Evolutionary conservation across 345 rosid species (phyloP), one percentile per base, ranked within the genome.

Genomic region (Noccaea bulbosa): DNA sequence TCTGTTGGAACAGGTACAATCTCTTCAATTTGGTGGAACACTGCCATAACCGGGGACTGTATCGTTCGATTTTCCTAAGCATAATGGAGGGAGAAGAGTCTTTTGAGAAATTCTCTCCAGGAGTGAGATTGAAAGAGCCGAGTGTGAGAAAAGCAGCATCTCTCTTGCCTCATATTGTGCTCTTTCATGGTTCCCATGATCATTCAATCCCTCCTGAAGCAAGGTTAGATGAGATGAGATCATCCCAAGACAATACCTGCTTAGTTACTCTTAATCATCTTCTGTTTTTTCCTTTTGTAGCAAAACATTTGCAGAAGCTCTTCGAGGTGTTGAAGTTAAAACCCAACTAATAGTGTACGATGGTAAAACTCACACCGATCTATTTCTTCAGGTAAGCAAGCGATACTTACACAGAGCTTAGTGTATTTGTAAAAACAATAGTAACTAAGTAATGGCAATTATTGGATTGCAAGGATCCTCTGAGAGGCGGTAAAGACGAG

Each of bases 81-180:
- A 88, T 94, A 70, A 94, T 94, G 99, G 99, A 91, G 78, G 99
- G 99, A 63, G 91, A 89, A 83, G 81, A 88, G 65, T 94, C 96
- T 34, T 76, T 94, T 35, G 66, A 74, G 80, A 73, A 63, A 71
- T 91, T 85, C 81, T 94, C 99, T 54, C 96, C 99, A 0, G 95
- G 86, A 76, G 84, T 85, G 35, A 79, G 84, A 77, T 69, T 85
- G 56, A 86, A 83, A 75, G 85, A 88, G 45, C 90, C 87, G 56
- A 78, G 47, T 52, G 65, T 78, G 44, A 80, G 61, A 79, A 77
- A 80, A 57, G 91, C 91, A 0, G 83, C 79, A 46, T 71, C 87
- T 59, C 86, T 86, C 20, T 83, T 94, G 35, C 89, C 93, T 75
- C 91, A 90, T 15, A 75, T 85, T 67, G 59, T 78, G 54, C 96